A percentile compares a stretch with the other conserved stretches of the same genome.
These are phyloP conservation scores for Chlamydomonas asymmetrica DNA, from an alignment of 139 green algal genomes.

Conservation along the genomic window DNA sequence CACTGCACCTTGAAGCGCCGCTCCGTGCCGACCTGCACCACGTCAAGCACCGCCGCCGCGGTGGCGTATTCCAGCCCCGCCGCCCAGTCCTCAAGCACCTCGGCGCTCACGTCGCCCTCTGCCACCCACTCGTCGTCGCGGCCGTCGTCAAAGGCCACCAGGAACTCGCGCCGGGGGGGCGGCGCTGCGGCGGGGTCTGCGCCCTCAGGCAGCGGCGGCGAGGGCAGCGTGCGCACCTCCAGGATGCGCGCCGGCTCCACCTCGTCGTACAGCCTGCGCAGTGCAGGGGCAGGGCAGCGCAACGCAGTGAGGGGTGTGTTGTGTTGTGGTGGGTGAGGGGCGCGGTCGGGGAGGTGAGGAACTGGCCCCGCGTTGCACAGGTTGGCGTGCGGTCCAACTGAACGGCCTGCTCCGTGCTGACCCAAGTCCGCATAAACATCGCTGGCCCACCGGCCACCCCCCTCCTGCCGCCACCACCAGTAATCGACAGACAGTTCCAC, in stretches of 20 bases:
- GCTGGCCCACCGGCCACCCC: too few species aligned
- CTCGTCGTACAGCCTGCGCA: not conserved
- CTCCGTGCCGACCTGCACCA: constrained; percentile 60
- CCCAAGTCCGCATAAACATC: too few species aligned
- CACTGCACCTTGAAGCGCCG: constrained; percentile 79
- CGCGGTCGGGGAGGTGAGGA: not conserved
- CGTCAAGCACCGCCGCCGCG: constrained; percentile 32
- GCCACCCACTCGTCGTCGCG: constrained; percentile 64
- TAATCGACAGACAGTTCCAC: too few species aligned
- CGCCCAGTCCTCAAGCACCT: constrained; percentile 79
- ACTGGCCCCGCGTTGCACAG: too few species aligned
- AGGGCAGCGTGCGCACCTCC: constrained; percentile 29
- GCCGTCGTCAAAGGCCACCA: constrained; percentile 58
- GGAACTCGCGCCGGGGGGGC: constrained; percentile 56
- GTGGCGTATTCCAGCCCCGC: constrained; percentile 69
- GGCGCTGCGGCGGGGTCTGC: constrained; percentile 5
- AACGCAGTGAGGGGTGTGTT: not conserved
- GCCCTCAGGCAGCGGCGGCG: not conserved
- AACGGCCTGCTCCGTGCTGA: too few species aligned
- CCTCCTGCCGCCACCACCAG: too few species aligned
- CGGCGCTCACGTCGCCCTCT: constrained; percentile 56
- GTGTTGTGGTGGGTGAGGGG: not conserved
- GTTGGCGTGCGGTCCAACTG: too few species aligned
- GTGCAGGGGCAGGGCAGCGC: too few species aligned
- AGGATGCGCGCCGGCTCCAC: constrained; percentile 41